Base-by-base conservation (phyloP, 148 eudicot species). In the Vaccinium darrowii region DNA sequence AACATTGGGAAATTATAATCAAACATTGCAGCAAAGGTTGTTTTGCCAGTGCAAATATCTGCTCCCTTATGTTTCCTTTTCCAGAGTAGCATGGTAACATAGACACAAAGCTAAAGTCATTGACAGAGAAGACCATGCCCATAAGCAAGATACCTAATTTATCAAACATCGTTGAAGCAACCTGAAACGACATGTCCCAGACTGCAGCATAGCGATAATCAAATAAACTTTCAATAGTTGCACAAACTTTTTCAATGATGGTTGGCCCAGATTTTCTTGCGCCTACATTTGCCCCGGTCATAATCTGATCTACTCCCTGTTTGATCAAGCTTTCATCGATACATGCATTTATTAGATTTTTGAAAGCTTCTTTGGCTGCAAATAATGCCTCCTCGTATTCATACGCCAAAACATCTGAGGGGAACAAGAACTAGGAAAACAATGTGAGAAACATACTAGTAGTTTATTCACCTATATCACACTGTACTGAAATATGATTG, bases 151-250 rank as follows among this genome's bases (percentile, higher is more conserved):
- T 91, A 95, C 99, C 99, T 90, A 97, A 85, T 91, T 91, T 97
- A 63, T 94, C 95, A 90, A 97, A 97, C 95, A 95, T 85, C 51
- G 92, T 67, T 33, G 98, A 90, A 81, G 92, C 92, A 82, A 97
- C 90, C 86, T 94, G 98, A 90, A 95, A 95, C 19, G 95, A 88
- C 93, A 91, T 78, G 88, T 93, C 98, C 99, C 98, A 95, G 51
- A 91, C 93, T 21, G 88, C 87, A 85, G 89, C 84, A 88, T 85
- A 92, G 52, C 89, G 92, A 87, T 97, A 93, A 88, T 91, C 94
- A 58, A 97, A 95, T 88, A 97, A 90, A 84, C 92, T 93, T 60
- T 91, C 96, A 84, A 93, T 82, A 57, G 91, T 92, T 67, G 91
- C 96, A 89, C 98, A 97, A 50, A 95, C 56, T 91, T 91, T 97